Base-by-base conservation (phyloP, 2,329 filamentous ascomycete genomes). In the Juglanconis oblonga region DNA sequence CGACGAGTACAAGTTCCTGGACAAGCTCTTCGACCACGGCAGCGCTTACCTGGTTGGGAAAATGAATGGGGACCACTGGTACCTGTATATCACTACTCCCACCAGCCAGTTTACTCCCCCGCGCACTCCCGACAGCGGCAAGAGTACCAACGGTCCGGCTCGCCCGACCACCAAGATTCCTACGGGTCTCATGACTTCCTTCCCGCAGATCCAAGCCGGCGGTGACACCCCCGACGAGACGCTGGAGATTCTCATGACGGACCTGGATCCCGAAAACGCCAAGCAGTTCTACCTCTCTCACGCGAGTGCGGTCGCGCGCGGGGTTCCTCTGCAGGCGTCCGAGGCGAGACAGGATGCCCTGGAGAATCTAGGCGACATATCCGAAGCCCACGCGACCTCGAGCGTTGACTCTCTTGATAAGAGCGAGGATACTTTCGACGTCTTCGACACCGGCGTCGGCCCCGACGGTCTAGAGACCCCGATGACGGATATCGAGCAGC, bases 21-120 rank as follows among this genome's bases (percentile, higher is more conserved):
- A 99, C 77, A 89, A 90, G 72, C 91, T 93, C 75, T 97, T 99
- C 73, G 82, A 90, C 63, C 89, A 91, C 59, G 95, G 95, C 58
- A 98, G 94, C 74, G 95, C 95, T 54, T 99, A 99, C 76, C 97
- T 98, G 93, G 96, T 99, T 66, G 95, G 95, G 71, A 98, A 97
- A 79, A 98, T 98, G 94, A 99, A 99, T 68, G 94, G 95, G 61
- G 95, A 99, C 74, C 95, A 99, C 70, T 99, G 95, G 95, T 98
- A 98, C 73, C 81, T 99, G 58, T 99, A 99, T 78, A 88, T 98
- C 69, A 98, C 95, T 11, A 91, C 91, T 55, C 94, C 95, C 17
- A 88, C 89, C 72, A 88, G 85, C 52, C 80, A 85, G 57, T 80
- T 96, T 65, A 96, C 93, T 0, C 92, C 93, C 5, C 93, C 94